Evolutionary conservation across 2,329 filamentous ascomycete species (phyloP).

Genomic region (Phymatotrichopsis omnivora): DNA sequence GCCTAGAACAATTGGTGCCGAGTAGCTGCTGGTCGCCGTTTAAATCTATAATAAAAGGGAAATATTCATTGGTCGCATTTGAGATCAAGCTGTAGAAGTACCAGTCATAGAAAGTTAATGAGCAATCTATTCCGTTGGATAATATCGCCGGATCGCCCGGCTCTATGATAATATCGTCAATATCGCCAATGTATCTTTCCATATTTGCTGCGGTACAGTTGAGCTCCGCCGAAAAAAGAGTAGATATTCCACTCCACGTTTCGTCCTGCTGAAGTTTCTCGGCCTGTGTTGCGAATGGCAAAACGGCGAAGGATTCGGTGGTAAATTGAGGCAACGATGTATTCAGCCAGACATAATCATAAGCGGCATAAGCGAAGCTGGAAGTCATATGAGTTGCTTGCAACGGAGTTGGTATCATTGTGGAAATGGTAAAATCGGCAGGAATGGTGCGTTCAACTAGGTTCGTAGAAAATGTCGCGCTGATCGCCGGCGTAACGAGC

Average conservation of each 20-base stretch:
- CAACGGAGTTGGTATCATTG: neutral
- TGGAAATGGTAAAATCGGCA: neutral
- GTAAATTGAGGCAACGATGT: constrained; percentile 6
- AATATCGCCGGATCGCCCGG: too few relatives aligned
- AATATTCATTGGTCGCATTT: too few relatives aligned
- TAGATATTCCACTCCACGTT: constrained; percentile 10
- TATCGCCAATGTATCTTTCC: too few relatives aligned
- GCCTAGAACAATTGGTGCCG: too few relatives aligned
- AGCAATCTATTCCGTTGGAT: too few relatives aligned
- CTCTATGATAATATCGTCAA: too few relatives aligned
- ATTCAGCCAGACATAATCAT: constrained; percentile 4
- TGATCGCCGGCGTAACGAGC: neutral
- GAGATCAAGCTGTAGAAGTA: too few relatives aligned
- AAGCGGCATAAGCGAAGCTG: constrained; percentile 2
- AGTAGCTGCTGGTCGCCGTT: too few relatives aligned
- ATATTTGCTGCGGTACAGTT: constrained; percentile 6
- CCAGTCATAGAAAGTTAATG: too few relatives aligned
- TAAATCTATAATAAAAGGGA: too few relatives aligned
- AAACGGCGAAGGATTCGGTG: neutral
- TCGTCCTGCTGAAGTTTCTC: neutral
- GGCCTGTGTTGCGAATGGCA: constrained; percentile 6
- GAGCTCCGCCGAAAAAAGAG: constrained; percentile 5
- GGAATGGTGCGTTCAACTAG: neutral
- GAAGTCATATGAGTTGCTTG: constrained; percentile 1
- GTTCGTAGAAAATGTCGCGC: neutral